A percentile compares a stretch with the other conserved stretches of the same genome.
These are phyloP conservation scores for Colletotrichum plurivorum DNA, from an alignment of 2,329 filamentous ascomycete genomes.

Conservation along the genomic window DNA sequence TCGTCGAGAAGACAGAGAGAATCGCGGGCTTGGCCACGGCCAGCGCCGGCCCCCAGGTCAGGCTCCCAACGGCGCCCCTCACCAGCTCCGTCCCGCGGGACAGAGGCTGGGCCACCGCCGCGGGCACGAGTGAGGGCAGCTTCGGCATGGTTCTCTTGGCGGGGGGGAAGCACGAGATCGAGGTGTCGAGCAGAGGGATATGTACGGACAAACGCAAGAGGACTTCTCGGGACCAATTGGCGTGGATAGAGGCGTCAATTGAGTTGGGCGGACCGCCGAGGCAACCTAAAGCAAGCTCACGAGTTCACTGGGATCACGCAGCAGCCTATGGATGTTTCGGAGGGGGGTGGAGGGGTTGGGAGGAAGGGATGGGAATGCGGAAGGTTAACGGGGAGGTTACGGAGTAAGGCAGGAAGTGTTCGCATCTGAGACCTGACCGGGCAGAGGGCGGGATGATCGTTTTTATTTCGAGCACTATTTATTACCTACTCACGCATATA, in stretches of 20 bases:
- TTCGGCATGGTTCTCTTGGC: slow-evolving; percentile 37
- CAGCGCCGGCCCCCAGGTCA: slow-evolving; percentile 63
- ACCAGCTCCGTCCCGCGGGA: slow-evolving; percentile 56
- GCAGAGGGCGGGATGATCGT: slow-evolving; percentile 34
- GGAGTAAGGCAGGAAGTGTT: slow-evolving; percentile 8
- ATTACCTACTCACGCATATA: slow-evolving; percentile 1
- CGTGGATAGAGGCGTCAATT: slow-evolving; percentile 31
- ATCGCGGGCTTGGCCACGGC: slow-evolving; percentile 62
- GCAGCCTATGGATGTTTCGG: slow-evolving; percentile 30
- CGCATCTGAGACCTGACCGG: slow-evolving; percentile 26
- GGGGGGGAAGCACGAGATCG: background rate
- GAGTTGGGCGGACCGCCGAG: slow-evolving; percentile 28
- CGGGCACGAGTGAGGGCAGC: slow-evolving; percentile 53
- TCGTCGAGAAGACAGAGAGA: slow-evolving; percentile 60
- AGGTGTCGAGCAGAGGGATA: background rate
- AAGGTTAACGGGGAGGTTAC: slow-evolving; percentile 16
- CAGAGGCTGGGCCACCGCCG: slow-evolving; percentile 55
- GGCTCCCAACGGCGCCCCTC: slow-evolving; percentile 58
- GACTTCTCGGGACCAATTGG: background rate
- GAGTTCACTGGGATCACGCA: slow-evolving; percentile 30
- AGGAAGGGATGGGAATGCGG: slow-evolving; percentile 25
- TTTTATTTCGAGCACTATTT: slow-evolving; percentile 30
- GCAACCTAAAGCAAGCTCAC: slow-evolving; percentile 35
- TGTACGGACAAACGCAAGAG: background rate
- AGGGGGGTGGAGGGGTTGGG: slow-evolving; percentile 21